Evolutionary conservation across 2,329 filamentous ascomycete species (phyloP), one percentile per base, ranked within the genome.

Genomic region (Cladosporium cucumerinum): DNA sequence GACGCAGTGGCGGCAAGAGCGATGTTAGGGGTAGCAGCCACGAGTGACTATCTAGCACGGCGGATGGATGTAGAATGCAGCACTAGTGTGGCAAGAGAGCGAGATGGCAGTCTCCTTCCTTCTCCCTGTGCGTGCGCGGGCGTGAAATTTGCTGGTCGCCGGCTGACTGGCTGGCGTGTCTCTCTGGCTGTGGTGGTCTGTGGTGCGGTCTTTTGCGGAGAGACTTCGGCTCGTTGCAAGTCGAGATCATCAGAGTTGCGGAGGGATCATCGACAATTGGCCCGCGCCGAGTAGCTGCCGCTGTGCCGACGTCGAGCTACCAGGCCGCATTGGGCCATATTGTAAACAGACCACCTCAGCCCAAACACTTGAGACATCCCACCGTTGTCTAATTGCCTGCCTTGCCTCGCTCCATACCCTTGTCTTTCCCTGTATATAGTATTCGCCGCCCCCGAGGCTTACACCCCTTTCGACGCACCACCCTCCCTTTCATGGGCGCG

Each of bases 281-380:
- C 28, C 54, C 14, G 12, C 26, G n/a, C 30, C 18, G 51, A 30
- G 51, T 30, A n/a, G 51, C 51, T 32, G 30, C 26, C 52, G 51
- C 16, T 11, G n/a, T 49, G 16, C 23, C n/a, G 23, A 49, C 48
- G n/a, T n/a, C n/a, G n/a, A 16, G 28, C 28, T 26, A 51, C 39
- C 39, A 46, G 6, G n/a, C 39, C 39, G 3, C 5, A 46, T 43
- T 5, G 3, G 39, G 23, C 16, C 23, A 28, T 8, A 8, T 16
- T 51, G 48, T 51, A 51, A 51, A 51, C 48, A 51, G 23, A 51
- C 39, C 39, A 46, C n/a, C 14, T 1, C 4, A 12, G 32, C 23
- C 32, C 54, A 57, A 57, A 57, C 54, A 57, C 54, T 25, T 28
- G 49, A 62, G 49, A 62, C 60, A 62, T 21, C 32, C 60, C 60